These are phyloP conservation scores for Lathyrus sativus DNA, from an alignment of 306 rosid species.

Conservation along the genomic window DNA sequence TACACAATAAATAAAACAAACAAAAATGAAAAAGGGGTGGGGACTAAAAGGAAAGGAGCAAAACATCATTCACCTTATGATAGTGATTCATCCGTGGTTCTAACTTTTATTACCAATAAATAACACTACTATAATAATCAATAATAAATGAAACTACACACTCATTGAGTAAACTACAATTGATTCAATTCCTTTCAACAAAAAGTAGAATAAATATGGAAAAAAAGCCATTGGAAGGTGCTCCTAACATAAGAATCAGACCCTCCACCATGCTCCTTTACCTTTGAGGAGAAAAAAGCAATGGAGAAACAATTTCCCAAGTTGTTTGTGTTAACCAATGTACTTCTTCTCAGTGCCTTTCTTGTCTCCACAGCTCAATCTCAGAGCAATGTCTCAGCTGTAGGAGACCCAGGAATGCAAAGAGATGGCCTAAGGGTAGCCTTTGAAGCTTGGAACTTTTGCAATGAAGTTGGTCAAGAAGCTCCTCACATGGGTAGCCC, in stretches of 20 bases:
- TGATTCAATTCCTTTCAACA: neutral
- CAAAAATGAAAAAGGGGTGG: neutral
- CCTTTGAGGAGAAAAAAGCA: constrained; percentile 27
- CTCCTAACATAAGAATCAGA: constrained; percentile 29
- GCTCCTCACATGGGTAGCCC: constrained; percentile 83
- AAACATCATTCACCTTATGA: constrained; percentile 15
- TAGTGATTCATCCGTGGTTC: neutral
- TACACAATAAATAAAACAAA: neutral
- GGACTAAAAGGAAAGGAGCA: neutral
- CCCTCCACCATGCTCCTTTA: constrained; percentile 29
- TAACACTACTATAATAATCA: neutral
- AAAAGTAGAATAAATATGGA: constrained; percentile 11
- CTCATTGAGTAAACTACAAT: neutral
- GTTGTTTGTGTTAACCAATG: constrained; percentile 38
- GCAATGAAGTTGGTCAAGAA: constrained; percentile 86
- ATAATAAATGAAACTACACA: neutral
- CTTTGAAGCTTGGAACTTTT: constrained; percentile 91
- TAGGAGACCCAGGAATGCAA: constrained; percentile 88
- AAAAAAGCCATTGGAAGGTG: constrained; percentile 13
- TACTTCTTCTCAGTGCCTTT: constrained; percentile 38
- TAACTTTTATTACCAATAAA: neutral
- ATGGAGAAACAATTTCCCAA: constrained; percentile 39
- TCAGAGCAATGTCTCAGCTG: constrained; percentile 48
- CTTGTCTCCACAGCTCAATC: constrained; percentile 25
- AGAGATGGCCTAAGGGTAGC: constrained; percentile 79